Percentiles rank a stretch among this genome's conserved stretches.
These are phyloP conservation scores for Paramyrothecium sp. DNA, from an alignment of 2,329 filamentous ascomycete genomes.

Conservation along the genomic window DNA sequence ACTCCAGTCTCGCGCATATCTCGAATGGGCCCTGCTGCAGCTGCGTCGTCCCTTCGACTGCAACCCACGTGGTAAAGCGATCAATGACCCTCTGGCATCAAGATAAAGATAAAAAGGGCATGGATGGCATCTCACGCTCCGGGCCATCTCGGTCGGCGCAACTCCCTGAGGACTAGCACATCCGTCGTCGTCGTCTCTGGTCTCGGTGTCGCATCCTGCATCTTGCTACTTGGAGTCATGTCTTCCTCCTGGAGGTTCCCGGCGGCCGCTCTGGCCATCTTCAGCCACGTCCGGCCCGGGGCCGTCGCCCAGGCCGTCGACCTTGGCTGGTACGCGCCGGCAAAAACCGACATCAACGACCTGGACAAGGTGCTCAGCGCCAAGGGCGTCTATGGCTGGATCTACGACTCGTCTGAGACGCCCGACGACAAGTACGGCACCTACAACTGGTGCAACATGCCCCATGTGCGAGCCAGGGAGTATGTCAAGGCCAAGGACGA, in stretches of 20 bases:
- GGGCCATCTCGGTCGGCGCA: not conserved
- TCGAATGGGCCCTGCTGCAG: not conserved
- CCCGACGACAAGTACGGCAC: slow-evolving; percentile 56
- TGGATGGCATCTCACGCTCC: not conserved
- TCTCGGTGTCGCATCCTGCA: not conserved
- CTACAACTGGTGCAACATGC: slow-evolving; percentile 89
- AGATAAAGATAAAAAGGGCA: not conserved
- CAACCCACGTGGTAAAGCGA: slow-evolving; percentile 1
- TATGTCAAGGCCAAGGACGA: slow-evolving; percentile 55
- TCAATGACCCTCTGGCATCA: not conserved
- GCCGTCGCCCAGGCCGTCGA: slow-evolving; percentile 26
- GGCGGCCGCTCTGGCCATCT: not conserved
- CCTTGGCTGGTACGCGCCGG: slow-evolving; percentile 58
- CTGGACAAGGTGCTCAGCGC: slow-evolving; percentile 55
- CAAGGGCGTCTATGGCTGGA: slow-evolving; percentile 68
- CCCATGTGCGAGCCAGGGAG: slow-evolving; percentile 68
- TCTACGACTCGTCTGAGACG: slow-evolving; percentile 65
- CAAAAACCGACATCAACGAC: slow-evolving; percentile 57
- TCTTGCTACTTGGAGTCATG: not conserved
- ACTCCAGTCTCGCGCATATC: not conserved
- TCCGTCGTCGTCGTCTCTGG: not conserved
- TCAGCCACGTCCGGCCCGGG: not conserved
- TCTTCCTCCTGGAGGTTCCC: not conserved
- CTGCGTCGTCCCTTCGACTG: not conserved
- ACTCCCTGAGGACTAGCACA: not conserved